These are phyloP conservation scores for Emericellopsis cladophorae DNA, from an alignment of 2,329 filamentous ascomycete species.

Conservation along the genomic window DNA sequence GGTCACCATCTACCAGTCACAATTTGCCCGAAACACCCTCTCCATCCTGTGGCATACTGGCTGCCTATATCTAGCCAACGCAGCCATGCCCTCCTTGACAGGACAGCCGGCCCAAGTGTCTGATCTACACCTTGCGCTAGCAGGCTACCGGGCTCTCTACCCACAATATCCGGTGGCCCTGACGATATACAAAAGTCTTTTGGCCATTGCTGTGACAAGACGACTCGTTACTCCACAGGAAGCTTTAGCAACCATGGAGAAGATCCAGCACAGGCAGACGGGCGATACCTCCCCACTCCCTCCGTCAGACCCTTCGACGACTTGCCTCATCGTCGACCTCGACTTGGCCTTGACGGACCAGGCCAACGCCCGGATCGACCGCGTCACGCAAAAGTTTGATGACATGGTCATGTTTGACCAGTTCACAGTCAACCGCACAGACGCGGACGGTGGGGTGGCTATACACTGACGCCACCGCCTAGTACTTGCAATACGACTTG, in stretches of 20 bases:
- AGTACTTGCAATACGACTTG: too few species aligned
- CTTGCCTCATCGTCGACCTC: conserved; percentile 4
- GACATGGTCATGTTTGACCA: conserved; percentile 6
- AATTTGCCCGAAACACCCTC: background rate
- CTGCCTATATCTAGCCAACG: conserved; percentile 4
- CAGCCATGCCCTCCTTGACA: background rate
- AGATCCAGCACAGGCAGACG: background rate
- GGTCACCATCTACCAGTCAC: conserved; percentile 2
- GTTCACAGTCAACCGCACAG: conserved; percentile 1
- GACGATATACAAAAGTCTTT: conserved; percentile 3
- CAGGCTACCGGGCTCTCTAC: conserved; percentile 3
- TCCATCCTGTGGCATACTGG: conserved; percentile 4
- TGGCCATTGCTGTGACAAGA: conserved; percentile 3
- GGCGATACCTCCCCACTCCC: background rate
- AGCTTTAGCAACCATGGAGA: background rate
- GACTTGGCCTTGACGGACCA: conserved; percentile 3
- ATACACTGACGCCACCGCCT: background rate
- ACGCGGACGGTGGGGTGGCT: background rate
- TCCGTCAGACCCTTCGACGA: background rate
- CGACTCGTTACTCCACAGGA: conserved; percentile 2
- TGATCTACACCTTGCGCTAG: conserved; percentile 2
- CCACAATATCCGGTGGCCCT: conserved; percentile 2
- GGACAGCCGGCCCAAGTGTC: background rate
- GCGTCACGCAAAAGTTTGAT: conserved; percentile 4
- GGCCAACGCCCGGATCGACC: conserved; percentile 1